A percentile compares a stretch with the other conserved stretches of the same genome.
phyloP scores from a whole-genome alignment of 257 asterid species.

The Solanum neorickii region DNA sequence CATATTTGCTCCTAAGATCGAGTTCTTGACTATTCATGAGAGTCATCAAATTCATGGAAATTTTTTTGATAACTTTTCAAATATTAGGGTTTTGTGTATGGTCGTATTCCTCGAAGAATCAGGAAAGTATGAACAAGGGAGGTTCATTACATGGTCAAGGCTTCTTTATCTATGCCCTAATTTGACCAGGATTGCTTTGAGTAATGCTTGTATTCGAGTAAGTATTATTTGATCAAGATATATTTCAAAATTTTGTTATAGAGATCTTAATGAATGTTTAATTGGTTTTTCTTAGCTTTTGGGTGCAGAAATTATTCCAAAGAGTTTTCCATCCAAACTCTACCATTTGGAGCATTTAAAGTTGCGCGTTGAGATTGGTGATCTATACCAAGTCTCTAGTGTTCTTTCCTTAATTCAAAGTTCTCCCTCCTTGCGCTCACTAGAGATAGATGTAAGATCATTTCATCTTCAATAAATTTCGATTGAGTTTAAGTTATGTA shows the following conservation, averaged over 20 bases:
- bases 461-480: background rate
- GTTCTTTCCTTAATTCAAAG: background rate
- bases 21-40: background rate
- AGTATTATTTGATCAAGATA: background rate
- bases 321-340: background rate
- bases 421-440: background rate
- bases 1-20: background rate
- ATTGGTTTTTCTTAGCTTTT: background rate
- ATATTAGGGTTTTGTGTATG: background rate
- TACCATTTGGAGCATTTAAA: background rate
- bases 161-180: background rate
- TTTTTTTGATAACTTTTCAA: too few relatives aligned
- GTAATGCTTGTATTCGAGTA: background rate
- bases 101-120: background rate
- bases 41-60: background rate
- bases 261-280: background rate
- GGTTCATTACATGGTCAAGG: background rate
- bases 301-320: background rate
- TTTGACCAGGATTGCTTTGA: background rate
- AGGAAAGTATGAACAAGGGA: background rate
- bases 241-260: background rate
- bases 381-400: background rate
- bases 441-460: background rate
- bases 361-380: background rate
- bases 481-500: background rate